Evolutionary conservation across 306 rosid genomes (phyloP), one percentile per base, ranked within the genome.

Genomic region (Vigna trinervia): DNA sequence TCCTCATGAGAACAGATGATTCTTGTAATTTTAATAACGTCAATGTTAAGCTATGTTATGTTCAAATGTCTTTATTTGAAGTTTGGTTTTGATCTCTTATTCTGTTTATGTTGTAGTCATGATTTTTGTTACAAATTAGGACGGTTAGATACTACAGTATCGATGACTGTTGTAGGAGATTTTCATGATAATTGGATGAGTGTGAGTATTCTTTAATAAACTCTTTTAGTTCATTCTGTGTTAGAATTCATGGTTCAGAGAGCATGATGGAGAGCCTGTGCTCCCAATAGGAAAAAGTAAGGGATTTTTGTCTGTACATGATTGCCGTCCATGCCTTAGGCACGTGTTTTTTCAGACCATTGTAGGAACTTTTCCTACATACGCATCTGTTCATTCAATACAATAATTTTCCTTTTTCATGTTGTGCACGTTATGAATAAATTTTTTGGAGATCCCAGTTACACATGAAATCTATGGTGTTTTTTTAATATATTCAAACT

Each of bases 11-110:
- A 34, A 22, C 62, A 39, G 69, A 76, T 76, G 57, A 57, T 70
- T 85, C 64, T 63, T 82, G 80, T 46, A 60, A 3, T 61, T 59
- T 70, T 70, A 48, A 61, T 73, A 60, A 62, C 43, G 74, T 15
- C 48, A 61, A 52, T 74, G 36, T 36, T 6, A 34, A 69, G 9
- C 51, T 54, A 34, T 65, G 72, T 8, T 54, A 22, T 71, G 12
- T 41, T 39, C 61, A 32, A 58, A 67, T 10, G 19, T 51, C 5
- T 62, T 15, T 52, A 53, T 52, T 11, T 76, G 30, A 10, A 38
- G 38, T 13, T 64, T 38, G 65, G 59, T 69, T 70, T 64, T 67
- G 46, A 26, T 53, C 52, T 20, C 51, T 10, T 73, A n/a, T 30
- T 45, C 6, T 57, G 34, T n/a, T 26, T 39, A 12, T 60, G 47